Conservation (phyloP, 352 stramenopile genomes). For the Phytophthora ramorum region DNA sequence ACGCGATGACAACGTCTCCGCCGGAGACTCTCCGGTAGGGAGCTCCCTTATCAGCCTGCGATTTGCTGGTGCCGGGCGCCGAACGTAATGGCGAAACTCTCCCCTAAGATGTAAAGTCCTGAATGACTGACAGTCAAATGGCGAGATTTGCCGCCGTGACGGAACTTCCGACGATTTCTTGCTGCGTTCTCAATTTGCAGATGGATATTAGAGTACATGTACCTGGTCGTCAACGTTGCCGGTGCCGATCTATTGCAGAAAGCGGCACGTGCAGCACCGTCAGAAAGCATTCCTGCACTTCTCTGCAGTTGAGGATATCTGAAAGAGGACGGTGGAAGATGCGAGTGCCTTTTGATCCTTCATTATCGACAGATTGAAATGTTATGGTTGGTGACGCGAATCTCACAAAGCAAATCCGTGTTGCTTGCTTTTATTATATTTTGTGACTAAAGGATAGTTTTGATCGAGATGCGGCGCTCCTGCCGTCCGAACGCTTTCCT, state of each 20-base stretch:
- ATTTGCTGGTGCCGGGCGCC: conserved; percentile 7
- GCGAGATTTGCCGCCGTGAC: not conserved
- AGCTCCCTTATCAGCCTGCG: not conserved
- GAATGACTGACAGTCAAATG: not conserved
- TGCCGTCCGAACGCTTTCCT: not conserved
- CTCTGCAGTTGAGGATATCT: not conserved
- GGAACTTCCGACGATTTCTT: not conserved
- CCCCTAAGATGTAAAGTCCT: conserved; percentile 11
- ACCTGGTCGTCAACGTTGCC: not conserved
- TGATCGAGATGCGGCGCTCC: not conserved
- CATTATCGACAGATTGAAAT: not conserved
- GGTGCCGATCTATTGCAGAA: not conserved
- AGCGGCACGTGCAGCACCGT: not conserved
- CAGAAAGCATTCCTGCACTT: not conserved
- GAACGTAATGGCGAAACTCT: conserved; percentile 12
- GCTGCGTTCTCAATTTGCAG: not conserved
- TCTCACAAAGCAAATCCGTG: no score
- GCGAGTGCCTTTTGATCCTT: not conserved
- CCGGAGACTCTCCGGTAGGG: no score
- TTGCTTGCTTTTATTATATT: not conserved
- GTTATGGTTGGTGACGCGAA: not conserved
- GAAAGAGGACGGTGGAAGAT: conserved; percentile 2
- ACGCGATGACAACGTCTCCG: not conserved
- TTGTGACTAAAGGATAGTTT: not conserved
- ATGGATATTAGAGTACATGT: not conserved